Conservation (phyloP, 306 rosid genomes). For the Pyrus betulifolia region DNA sequence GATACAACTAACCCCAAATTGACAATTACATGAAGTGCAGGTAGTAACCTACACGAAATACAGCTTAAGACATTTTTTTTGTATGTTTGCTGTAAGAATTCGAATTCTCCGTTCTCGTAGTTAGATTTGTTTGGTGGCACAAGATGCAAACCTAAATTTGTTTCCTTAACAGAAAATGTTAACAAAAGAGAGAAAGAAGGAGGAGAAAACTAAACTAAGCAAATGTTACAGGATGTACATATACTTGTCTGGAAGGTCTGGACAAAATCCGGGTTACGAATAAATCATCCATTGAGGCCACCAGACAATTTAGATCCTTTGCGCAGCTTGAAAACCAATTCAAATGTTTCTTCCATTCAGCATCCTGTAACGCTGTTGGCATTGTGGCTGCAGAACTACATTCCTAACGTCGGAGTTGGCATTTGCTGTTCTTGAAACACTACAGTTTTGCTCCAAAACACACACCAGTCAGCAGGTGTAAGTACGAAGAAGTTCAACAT, state of each 20-base stretch:
- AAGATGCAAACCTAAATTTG: not conserved
- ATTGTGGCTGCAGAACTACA: not conserved
- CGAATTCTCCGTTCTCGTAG: not conserved
- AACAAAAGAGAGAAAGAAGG: not conserved
- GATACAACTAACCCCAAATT: not conserved
- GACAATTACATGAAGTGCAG: not conserved
- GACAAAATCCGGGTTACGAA: not conserved
- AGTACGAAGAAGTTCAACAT: slow-evolving; percentile 37
- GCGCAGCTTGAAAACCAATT: not conserved
- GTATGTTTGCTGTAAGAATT: not conserved
- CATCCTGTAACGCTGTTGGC: not conserved
- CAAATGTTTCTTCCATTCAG: not conserved
- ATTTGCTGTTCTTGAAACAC: not conserved
- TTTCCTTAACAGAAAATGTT: not conserved
- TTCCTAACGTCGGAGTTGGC: not conserved
- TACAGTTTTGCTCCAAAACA: not conserved
- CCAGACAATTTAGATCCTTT: not conserved
- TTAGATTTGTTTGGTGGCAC: not conserved
- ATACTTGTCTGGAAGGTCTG: not conserved
- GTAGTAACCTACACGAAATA: not conserved
- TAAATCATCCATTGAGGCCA: not conserved
- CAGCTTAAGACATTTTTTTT: too few relatives aligned
- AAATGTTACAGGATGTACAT: slow-evolving; percentile 14
- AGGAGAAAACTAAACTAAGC: slow-evolving; percentile 2
- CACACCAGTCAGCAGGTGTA: slow-evolving; percentile 36